Base-by-base conservation (phyloP, 2,329 filamentous ascomycete genomes). In the Sporothrix inflata region DNA sequence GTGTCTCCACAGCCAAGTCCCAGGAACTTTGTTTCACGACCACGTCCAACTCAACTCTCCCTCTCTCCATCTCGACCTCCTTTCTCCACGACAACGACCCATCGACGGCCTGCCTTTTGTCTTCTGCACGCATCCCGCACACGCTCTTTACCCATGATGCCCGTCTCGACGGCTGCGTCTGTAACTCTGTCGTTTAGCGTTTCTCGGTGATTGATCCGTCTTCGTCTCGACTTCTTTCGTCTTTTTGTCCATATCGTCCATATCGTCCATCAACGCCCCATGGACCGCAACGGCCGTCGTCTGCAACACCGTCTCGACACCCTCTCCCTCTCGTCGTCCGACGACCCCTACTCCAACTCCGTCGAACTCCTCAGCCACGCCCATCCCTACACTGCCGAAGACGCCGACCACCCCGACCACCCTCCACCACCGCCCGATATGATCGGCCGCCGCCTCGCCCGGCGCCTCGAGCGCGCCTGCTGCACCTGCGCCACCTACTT, bases 401-500 rank as follows among this genome's bases (percentile, higher is more conserved):
- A 70, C 47, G 38, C 34, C 47, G 71, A 53, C 40, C 14, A 19
- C 67, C 16, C 71, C 55, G 65, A 34, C 38, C 40, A 40, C n/a
- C 57, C 27, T n/a, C 40, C 66, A n/a, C 38, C 67, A 2, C 21
- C 71, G 7, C 45, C 71, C 49, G 42, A 24, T 72, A 79, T 76
- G 74, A 89, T 89, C 86, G 81, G 84, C 79, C 87, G 87, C 77
- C 85, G 88, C 78, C 92, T 89, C 85, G 91, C 89, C 66, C 87
- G 92, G 75, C 89, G 87, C 80, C 70, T 92, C 77, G 94, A 98
- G 85, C 91, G 94, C 67, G 91, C 89, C 78, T 98, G 94, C 85
- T 98, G 94, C 83, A 84, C 86, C 57, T 88, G 90, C 74, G 86
- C 92, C 70, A 92, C 89, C 34, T 97, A 94, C 81, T 93, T 97